Percentiles rank a stretch among this genome's conserved stretches.
phyloP scores from a whole-genome alignment of 2,329 filamentous ascomycete genomes.

The Myriosclerotinia duriaeana region DNA sequence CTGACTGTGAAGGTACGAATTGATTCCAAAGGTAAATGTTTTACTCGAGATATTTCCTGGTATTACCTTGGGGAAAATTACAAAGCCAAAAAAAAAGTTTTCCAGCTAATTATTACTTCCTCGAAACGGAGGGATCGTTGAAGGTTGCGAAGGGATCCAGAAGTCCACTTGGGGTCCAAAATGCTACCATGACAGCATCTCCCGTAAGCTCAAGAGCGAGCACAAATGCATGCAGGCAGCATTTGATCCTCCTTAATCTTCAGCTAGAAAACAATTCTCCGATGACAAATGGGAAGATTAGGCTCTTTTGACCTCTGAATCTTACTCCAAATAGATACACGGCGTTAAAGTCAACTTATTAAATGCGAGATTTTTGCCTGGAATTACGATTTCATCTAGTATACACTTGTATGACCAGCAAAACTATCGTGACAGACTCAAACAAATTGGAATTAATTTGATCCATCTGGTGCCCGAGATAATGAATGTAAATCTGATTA shows the following conservation, averaged over 20 bases:
- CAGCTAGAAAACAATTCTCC: constrained; percentile 8
- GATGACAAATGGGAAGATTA: not conserved
- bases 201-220: constrained; percentile 18
- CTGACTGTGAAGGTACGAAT: not conserved
- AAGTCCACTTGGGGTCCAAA: constrained; percentile 18
- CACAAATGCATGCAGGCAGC: constrained; percentile 1
- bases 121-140: constrained; percentile 11
- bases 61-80: not conserved
- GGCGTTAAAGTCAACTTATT: not conserved
- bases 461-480: not conserved
- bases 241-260: constrained; percentile 7
- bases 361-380: not conserved
- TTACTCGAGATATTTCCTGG: not conserved
- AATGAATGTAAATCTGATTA: constrained; percentile 2
- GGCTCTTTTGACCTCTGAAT: not conserved
- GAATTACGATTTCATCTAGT: not conserved
- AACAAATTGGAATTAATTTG: not conserved
- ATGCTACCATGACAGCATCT: constrained; percentile 5
- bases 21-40: not conserved
- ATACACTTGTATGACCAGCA: constrained; percentile 5
- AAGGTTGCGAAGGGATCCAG: constrained; percentile 4
- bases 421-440: not conserved
- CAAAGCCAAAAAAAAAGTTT: constrained; percentile 6
- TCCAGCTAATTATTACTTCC: not conserved
- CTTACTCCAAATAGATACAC: not conserved